Evolutionary conservation across 2,329 filamentous ascomycete genomes (phyloP).

Genomic region (Dissoconium aciculare): DNA sequence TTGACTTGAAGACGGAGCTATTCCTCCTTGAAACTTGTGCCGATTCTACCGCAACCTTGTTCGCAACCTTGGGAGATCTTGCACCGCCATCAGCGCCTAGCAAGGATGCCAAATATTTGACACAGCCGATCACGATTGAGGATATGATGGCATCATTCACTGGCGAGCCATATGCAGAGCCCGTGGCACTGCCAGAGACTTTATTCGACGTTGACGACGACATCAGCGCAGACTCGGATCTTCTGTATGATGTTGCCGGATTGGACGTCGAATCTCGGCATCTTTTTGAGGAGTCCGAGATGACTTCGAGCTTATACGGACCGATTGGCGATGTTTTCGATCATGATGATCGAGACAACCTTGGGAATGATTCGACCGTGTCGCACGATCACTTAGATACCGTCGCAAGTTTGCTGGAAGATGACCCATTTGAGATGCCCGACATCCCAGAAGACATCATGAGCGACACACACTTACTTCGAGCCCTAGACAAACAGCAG

Average conservation of each 20-base stretch:
- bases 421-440: slow-evolving; percentile 26
- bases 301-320: slow-evolving; percentile 21
- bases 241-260: slow-evolving; percentile 14
- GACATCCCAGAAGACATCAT: slow-evolving; percentile 17
- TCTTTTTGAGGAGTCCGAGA: slow-evolving; percentile 23
- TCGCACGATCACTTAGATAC: slow-evolving; percentile 17
- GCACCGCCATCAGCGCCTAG: slow-evolving; percentile 71
- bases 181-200: slow-evolving; percentile 47
- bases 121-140: slow-evolving; percentile 68
- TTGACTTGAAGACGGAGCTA: slow-evolving; percentile 73
- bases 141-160: slow-evolving; percentile 84
- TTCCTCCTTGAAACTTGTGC: slow-evolving; percentile 89
- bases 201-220: slow-evolving; percentile 23
- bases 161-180: slow-evolving; percentile 53
- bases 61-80: slow-evolving; percentile 62
- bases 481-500: slow-evolving; percentile 20
- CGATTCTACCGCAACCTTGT: slow-evolving; percentile 87
- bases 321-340: slow-evolving; percentile 19
- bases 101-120: slow-evolving; percentile 72
- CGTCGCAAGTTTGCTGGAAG: slow-evolving; percentile 24
- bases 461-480: slow-evolving; percentile 20
- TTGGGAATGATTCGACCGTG: slow-evolving; percentile 10
- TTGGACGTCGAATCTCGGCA: slow-evolving; percentile 22
- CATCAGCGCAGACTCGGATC: slow-evolving; percentile 17
- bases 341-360: slow-evolving; percentile 11